phyloP scores from a whole-genome alignment of 495 filamentous ascomycete species.

The Geoglossum glabrum region DNA sequence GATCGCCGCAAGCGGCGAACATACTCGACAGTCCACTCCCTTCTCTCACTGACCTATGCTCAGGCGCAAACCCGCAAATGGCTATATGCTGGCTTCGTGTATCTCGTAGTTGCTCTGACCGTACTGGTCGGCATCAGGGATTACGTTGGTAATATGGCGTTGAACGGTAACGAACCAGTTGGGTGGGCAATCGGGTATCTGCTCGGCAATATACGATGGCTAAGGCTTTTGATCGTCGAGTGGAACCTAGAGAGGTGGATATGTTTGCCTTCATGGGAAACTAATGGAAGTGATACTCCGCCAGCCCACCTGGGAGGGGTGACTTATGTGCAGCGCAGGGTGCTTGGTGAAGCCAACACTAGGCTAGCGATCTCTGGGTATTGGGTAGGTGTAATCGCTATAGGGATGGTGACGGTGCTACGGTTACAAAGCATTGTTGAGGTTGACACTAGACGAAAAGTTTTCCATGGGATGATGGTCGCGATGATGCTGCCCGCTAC shows the following conservation, averaged over 20 bases:
- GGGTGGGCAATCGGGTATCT: slow-evolving; percentile 86
- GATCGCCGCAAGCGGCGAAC: slow-evolving; percentile 29
- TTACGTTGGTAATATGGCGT: slow-evolving; percentile 43
- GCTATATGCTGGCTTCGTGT: slow-evolving; percentile 64
- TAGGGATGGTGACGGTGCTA: slow-evolving; percentile 54
- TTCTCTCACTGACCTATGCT: slow-evolving; percentile 56
- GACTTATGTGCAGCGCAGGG: slow-evolving; percentile 32
- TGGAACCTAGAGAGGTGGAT: slow-evolving; percentile 58
- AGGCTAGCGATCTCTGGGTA: slow-evolving; percentile 61
- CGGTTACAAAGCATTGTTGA: slow-evolving; percentile 50
- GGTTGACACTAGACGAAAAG: slow-evolving; percentile 92
- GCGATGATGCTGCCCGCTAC: slow-evolving; percentile 76
- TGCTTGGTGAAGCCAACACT: slow-evolving; percentile 55
- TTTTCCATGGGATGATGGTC: slow-evolving; percentile 98
- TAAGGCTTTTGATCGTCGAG: slow-evolving; percentile 43
- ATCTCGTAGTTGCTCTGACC: slow-evolving; percentile 37
- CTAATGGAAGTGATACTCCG: background rate
- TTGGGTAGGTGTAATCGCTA: slow-evolving; percentile 43
- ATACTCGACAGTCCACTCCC: slow-evolving; percentile 44
- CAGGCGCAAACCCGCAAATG: slow-evolving; percentile 64
- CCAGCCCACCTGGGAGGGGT: slow-evolving; percentile 28
- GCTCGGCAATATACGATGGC: slow-evolving; percentile 53
- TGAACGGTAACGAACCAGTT: slow-evolving; percentile 58
- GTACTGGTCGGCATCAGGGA: slow-evolving; percentile 50
- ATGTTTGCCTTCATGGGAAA: slow-evolving; percentile 36